Percentiles rank a stretch among this genome's conserved stretches.
Evolutionary conservation across 179 eudicot species (phyloP).

Genomic region (Sideroxylon spinosum): DNA sequence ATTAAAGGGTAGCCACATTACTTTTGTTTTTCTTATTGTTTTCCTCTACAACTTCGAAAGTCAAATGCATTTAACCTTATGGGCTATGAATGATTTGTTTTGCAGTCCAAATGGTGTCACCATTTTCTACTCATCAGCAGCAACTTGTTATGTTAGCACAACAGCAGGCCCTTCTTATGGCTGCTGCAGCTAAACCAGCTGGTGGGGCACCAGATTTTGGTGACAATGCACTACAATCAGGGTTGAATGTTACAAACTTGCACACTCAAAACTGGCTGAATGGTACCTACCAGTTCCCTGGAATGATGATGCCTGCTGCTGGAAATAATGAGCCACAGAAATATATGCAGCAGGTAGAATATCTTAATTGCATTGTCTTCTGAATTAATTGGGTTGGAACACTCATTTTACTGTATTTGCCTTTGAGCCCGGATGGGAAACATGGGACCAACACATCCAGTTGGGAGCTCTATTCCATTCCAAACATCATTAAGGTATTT

Average conservation of each 20-base stretch:
- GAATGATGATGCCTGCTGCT: slow-evolving; percentile 48
- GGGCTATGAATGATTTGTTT: not conserved
- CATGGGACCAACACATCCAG: slow-evolving; percentile 29
- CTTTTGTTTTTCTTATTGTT: not conserved
- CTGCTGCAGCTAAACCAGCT: slow-evolving; percentile 72
- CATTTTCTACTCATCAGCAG: slow-evolving; percentile 83
- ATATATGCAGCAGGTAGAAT: slow-evolving; percentile 75
- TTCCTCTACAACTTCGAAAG: not conserved
- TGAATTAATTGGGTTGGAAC: not conserved
- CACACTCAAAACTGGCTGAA: slow-evolving; percentile 74
- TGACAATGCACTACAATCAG: slow-evolving; percentile 40
- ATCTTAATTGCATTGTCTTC: not conserved
- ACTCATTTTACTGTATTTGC: not conserved
- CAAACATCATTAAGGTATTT: slow-evolving; percentile 20
- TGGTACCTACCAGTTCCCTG: slow-evolving; percentile 70
- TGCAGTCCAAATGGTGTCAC: slow-evolving; percentile 90
- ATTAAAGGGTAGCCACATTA: not conserved
- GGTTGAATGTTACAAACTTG: slow-evolving; percentile 46
- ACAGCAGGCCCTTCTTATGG: slow-evolving; percentile 86
- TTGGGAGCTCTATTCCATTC: slow-evolving; percentile 48
- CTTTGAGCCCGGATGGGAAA: slow-evolving; percentile 33
- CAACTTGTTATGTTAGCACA: slow-evolving; percentile 90
- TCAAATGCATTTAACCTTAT: not conserved
- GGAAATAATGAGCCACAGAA: slow-evolving; percentile 66
- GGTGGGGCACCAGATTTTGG: slow-evolving; percentile 50